A percentile compares a stretch with the other conserved stretches of the same genome.
phyloP scores from a whole-genome alignment of 306 rosid species.

The Rosa persica region DNA sequence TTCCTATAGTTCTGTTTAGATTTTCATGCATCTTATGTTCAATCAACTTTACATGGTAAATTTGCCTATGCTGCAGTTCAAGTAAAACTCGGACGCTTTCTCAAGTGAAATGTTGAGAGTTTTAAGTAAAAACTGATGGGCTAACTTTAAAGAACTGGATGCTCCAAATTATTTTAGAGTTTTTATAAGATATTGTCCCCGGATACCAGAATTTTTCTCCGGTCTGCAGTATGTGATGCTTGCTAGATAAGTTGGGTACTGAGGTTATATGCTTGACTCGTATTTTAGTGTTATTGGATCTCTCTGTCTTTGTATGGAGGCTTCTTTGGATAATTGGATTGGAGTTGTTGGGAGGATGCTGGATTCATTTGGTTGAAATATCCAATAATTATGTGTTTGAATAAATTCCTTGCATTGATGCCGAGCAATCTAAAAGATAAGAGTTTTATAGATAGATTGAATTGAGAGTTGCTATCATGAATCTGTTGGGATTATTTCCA shows the following conservation, averaged over 20 bases:
- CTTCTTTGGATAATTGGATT: not conserved
- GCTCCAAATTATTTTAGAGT: not conserved
- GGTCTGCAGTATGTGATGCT: not conserved
- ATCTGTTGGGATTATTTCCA: not conserved
- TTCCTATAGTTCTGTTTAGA: not conserved
- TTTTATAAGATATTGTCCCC: not conserved
- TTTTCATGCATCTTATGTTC: not conserved
- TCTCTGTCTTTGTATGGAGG: not conserved
- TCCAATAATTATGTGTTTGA: not conserved
- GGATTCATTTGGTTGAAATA: not conserved
- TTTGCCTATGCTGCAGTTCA: not conserved
- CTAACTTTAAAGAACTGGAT: not conserved
- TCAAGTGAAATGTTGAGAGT: not conserved
- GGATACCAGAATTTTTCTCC: not conserved
- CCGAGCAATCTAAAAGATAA: not conserved
- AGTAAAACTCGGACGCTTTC: not conserved
- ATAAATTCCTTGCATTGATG: not conserved
- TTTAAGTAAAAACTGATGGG: not conserved
- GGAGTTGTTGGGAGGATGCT: conserved; percentile 6
- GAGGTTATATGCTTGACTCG: not conserved
- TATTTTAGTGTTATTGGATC: not conserved
- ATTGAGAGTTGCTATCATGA: not conserved
- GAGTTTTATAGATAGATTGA: not conserved
- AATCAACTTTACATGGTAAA: not conserved
- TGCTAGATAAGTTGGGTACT: not conserved